A percentile compares a stretch with the other conserved stretches of the same genome.
Evolutionary conservation across 2,329 filamentous ascomycete species (phyloP).

Genomic region (Fusarium nygamai): DNA sequence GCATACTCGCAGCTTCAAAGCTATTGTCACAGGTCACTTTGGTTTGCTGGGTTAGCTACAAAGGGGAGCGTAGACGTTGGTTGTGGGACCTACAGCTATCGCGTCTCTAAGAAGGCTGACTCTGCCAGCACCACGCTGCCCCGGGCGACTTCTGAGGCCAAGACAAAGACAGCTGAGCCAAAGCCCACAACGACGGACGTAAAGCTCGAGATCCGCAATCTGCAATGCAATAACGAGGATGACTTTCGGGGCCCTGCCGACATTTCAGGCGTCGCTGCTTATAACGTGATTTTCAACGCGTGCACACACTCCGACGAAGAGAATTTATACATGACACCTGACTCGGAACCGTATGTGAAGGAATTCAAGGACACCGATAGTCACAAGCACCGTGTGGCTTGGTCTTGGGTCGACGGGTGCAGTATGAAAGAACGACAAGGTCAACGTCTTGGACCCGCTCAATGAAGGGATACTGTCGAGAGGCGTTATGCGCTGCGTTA

Average conservation of each 20-base stretch:
- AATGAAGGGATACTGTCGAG: not conserved
- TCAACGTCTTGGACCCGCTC: not conserved
- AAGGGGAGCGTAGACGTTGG: not conserved
- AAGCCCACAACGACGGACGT: not conserved
- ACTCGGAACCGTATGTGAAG: not conserved
- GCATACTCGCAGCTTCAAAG: not conserved
- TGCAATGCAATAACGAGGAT: not conserved
- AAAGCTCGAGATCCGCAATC: not conserved
- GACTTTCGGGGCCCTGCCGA: not conserved
- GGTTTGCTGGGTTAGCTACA: not conserved
- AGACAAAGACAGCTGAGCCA: not conserved
- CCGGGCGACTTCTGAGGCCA: not conserved
- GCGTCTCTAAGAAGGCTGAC: not conserved
- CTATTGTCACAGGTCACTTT: not conserved
- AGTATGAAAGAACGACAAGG: not conserved
- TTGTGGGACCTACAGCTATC: not conserved
- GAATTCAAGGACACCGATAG: not conserved
- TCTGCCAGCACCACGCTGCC: not conserved
- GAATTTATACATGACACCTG: not conserved
- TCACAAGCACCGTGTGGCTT: not conserved
- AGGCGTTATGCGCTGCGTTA: not conserved
- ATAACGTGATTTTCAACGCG: accelerated
- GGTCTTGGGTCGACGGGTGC: not conserved
- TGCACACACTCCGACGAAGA: accelerated
- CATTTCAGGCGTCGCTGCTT: accelerated